Evolutionary conservation across 805 yeast genomes (phyloP).

Genomic region (Wickerhamomyces ciferrii): DNA sequence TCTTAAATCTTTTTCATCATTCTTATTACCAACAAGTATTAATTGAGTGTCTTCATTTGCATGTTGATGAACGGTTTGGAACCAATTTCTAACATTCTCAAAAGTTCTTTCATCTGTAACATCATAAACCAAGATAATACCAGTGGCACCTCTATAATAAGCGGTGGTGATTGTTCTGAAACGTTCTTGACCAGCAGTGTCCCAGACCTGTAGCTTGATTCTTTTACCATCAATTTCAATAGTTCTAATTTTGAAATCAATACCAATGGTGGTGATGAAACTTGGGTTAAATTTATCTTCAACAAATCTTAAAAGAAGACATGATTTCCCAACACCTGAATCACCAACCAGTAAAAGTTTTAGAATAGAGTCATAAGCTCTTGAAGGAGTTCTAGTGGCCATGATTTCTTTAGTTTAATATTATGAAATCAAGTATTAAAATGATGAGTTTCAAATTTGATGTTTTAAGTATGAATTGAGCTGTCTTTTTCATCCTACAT

Average conservation of each 20-base stretch:
- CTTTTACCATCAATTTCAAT: constrained; percentile 90
- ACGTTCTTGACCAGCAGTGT: constrained; percentile 96
- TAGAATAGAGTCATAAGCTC: constrained; percentile 85
- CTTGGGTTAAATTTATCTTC: constrained; percentile 96
- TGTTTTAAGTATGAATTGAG: not conserved
- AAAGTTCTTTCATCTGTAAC: constrained; percentile 89
- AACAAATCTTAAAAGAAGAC: constrained; percentile 86
- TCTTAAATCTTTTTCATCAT: constrained; percentile 84
- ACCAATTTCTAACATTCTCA: constrained; percentile 92
- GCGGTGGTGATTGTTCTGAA: constrained; percentile 94
- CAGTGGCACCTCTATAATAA: constrained; percentile 86
- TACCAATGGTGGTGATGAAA: constrained; percentile 96
- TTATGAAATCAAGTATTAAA: not conserved
- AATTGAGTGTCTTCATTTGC: constrained; percentile 95
- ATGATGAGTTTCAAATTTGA: no score
- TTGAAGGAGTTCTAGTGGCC: constrained; percentile 58
- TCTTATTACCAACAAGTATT: constrained; percentile 92
- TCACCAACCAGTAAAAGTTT: constrained; percentile 92
- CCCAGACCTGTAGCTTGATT: constrained; percentile 95
- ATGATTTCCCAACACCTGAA: constrained; percentile 87
- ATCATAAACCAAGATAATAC: constrained; percentile 78
- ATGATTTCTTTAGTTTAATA: constrained; percentile 1
- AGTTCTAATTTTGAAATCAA: constrained; percentile 96
- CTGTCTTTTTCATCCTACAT: not conserved
- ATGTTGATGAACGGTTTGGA: constrained; percentile 90